A percentile compares a stretch with the other conserved stretches of the same genome.
Evolutionary conservation across 2,329 filamentous ascomycete genomes (phyloP).

Genomic region (Aspergillus viridinutans): DNA sequence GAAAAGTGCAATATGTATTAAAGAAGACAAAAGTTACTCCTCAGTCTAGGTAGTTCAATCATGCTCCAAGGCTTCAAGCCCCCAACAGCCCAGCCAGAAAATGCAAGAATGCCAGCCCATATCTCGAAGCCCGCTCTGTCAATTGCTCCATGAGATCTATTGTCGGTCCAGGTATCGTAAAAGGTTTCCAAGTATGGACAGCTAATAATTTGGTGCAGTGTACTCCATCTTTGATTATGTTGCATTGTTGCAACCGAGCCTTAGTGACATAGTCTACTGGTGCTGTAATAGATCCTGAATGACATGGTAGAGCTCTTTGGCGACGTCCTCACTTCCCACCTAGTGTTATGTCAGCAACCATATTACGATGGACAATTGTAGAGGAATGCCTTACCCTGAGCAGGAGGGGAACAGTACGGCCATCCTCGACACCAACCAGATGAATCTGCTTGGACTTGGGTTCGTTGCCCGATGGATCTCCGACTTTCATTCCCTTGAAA

Average conservation of each 20-base stretch:
- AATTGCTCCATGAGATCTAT: background rate
- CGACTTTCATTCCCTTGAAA: constrained; percentile 72
- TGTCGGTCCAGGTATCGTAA: background rate
- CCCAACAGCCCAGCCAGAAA: background rate
- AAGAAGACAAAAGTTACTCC: background rate
- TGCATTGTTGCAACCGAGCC: background rate
- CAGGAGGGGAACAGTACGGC: constrained; percentile 50
- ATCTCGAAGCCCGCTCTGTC: background rate
- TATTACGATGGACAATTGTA: background rate
- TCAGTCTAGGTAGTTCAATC: background rate
- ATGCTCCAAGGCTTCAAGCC: background rate
- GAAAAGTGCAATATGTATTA: background rate
- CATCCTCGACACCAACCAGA: constrained; percentile 56
- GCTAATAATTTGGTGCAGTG: background rate
- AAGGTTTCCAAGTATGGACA: background rate
- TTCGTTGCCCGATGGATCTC: constrained; percentile 58
- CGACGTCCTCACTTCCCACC: constrained; percentile 42
- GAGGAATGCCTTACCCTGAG: constrained; percentile 48
- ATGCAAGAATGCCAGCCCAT: background rate
- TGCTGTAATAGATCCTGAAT: constrained; percentile 35
- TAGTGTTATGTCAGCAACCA: constrained; percentile 13
- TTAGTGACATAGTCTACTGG: constrained; percentile 2
- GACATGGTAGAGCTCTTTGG: constrained; percentile 45
- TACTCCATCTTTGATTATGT: background rate
- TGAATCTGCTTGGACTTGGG: constrained; percentile 67